These are phyloP conservation scores for Prinsepia uniflora DNA, from an alignment of 306 rosid species.

Conservation along the genomic window DNA sequence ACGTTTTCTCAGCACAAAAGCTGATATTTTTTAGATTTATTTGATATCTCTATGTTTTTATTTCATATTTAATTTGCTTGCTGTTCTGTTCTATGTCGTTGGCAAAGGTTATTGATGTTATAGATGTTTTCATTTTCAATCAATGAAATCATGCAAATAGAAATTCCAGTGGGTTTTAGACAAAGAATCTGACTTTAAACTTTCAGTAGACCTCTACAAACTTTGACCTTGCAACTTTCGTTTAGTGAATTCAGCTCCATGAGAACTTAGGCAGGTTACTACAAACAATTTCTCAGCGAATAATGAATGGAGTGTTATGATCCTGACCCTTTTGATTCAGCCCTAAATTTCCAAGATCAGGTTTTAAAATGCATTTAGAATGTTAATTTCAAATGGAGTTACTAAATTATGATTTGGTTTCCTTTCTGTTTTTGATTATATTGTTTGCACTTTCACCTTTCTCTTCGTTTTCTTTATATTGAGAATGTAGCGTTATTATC, in stretches of 20 bases:
- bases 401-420: neutral
- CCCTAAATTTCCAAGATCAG: neutral
- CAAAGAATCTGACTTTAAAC: neutral
- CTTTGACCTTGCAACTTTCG: neutral
- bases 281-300: neutral
- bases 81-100: slow-evolving; percentile 5
- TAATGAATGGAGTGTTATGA: neutral
- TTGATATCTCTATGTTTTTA: neutral
- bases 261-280: neutral
- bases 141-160: neutral
- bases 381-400: neutral
- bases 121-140: neutral
- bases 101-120: neutral
- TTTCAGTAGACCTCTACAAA: neutral
- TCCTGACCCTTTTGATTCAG: neutral
- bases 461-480: neutral
- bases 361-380: neutral
- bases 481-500: neutral
- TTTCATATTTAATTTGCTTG: neutral
- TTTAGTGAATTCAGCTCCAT: neutral
- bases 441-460: slow-evolving; percentile 12
- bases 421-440: slow-evolving; percentile 1
- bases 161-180: neutral
- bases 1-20: slow-evolving; percentile 15
- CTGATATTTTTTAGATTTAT: neutral